phyloP scores from a whole-genome alignment of 176 grass and related monocot genomes.

The Triticum monococcum region DNA sequence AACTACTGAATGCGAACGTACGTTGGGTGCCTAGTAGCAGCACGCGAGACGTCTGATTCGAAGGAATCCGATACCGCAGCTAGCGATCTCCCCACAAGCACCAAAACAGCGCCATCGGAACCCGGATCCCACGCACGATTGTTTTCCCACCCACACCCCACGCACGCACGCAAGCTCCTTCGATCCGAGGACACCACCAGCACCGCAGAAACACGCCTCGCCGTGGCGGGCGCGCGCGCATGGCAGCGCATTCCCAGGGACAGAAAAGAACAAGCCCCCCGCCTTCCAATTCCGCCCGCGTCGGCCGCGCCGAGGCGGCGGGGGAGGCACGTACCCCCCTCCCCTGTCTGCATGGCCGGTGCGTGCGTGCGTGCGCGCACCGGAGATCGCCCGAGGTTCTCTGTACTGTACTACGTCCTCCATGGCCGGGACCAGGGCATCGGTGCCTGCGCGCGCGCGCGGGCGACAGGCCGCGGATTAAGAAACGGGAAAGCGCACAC shows the following conservation, averaged over 20 bases:
- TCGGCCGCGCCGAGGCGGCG: not conserved
- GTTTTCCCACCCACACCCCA: not conserved
- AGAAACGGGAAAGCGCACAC: slow-evolving; percentile 27
- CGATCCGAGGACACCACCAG: slow-evolving; percentile 4
- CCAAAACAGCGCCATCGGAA: slow-evolving; percentile 8
- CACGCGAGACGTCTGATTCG: not conserved
- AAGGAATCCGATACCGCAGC: slow-evolving; percentile 39
- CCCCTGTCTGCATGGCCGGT: slow-evolving; percentile 26
- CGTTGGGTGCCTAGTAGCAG: not conserved
- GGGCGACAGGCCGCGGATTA: slow-evolving; percentile 38
- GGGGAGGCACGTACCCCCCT: not conserved
- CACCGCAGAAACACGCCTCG: not conserved
- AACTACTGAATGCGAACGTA: too few species aligned
- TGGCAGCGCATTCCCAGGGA: slow-evolving; percentile 13
- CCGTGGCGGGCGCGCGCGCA: not conserved
- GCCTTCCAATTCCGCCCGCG: slow-evolving; percentile 3
- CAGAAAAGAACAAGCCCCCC: not conserved
- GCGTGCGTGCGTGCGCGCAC: not conserved
- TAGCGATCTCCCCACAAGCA: slow-evolving; percentile 10
- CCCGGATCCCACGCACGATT: slow-evolving; percentile 1
- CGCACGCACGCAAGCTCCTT: slow-evolving; percentile 2
- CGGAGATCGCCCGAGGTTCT: slow-evolving; percentile 8
- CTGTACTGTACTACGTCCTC: not conserved
- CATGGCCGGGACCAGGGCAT: slow-evolving; percentile 52
- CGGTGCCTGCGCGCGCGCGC: not conserved